Base-by-base conservation (phyloP, 306 rosid species). In the Vicia sativa region DNA sequence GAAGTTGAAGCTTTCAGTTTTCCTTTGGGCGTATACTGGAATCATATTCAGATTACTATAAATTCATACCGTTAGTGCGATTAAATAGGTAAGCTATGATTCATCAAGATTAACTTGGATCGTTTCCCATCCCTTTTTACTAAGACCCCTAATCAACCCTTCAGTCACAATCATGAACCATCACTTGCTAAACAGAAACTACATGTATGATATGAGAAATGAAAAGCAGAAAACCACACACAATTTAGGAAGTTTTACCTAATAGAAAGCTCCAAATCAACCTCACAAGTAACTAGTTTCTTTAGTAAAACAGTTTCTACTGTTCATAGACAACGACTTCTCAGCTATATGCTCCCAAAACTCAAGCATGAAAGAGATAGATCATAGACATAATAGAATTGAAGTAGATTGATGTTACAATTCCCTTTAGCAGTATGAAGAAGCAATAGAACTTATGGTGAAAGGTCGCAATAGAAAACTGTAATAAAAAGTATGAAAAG, bases 271-370 rank as follows among this genome's bases (percentile, higher is more conserved):
- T 38, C 26, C 46, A 34, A 69, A 68, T 34, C 73, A 75, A 72
- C 66, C 66, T 68, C 73, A 15, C 21, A 65, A 71, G 67, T 74
- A 49, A 76, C 70, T 77, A 57, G 41, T 70, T 58, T 63, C 75
- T 71, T 25, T 49, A 39, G 74, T 68, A 72, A 81, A 82, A 70
- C 53, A 79, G 53, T 46, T 65, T 71, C 72, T 76, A 81, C 79
- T 71, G 79, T 79, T 63, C 34, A 70, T 58, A 62, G 93, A 91
- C 78, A 81, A 77, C 44, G 93, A 86, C 89, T 70, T 62, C 72
- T 66, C 75, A 70, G 49, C 76, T 80, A 55, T 68, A 65, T 83
- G 89, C 85, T 74, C 84, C 85, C 77, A 83, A 74, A 86, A 77
- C 45, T 46, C 82, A 68, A 78, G 50, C 85, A 84, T 14, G 80